These are phyloP conservation scores for Cornus florida DNA, from an alignment of 148 eudicot genomes.

Conservation along the genomic window DNA sequence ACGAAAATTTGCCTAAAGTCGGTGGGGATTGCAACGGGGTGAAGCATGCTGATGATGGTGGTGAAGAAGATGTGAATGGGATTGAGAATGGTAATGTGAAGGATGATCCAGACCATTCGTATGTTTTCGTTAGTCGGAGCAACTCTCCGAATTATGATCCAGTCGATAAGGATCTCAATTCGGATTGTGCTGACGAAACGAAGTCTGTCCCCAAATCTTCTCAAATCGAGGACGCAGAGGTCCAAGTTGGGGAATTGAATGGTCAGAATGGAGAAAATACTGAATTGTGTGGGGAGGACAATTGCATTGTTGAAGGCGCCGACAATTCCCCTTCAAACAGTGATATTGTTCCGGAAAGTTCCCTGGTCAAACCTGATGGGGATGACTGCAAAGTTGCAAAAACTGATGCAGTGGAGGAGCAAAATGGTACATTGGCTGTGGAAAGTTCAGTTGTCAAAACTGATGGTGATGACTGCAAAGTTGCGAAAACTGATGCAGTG, in stretches of 20 bases:
- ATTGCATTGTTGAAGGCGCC: background rate
- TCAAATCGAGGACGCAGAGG: background rate
- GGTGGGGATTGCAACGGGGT: constrained; percentile 25
- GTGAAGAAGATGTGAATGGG: constrained; percentile 2
- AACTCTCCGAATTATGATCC: constrained; percentile 26
- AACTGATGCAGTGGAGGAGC: no score
- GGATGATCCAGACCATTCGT: constrained; percentile 41
- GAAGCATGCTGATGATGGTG: constrained; percentile 12
- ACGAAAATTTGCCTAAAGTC: constrained; percentile 40
- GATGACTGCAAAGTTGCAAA: no score
- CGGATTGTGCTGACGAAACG: constrained; percentile 3
- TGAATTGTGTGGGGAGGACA: background rate
- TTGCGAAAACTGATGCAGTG: no score
- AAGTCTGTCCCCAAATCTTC: background rate
- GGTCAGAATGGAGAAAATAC: background rate
- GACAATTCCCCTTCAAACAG: no score
- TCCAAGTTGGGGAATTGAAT: constrained; percentile 9
- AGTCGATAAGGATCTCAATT: constrained; percentile 9
- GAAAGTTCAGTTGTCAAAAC: no score
- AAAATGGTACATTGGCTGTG: no score
- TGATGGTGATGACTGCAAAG: no score
- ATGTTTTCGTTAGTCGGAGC: constrained; percentile 42
- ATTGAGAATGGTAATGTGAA: constrained; percentile 14
- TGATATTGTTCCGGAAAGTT: background rate
- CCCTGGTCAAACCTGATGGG: background rate